Percentiles rank a stretch among this genome's conserved stretches.
Conservation (phyloP, 2,329 filamentous ascomycete genomes). For the Paraphaeosphaeria sporulosa region DNA sequence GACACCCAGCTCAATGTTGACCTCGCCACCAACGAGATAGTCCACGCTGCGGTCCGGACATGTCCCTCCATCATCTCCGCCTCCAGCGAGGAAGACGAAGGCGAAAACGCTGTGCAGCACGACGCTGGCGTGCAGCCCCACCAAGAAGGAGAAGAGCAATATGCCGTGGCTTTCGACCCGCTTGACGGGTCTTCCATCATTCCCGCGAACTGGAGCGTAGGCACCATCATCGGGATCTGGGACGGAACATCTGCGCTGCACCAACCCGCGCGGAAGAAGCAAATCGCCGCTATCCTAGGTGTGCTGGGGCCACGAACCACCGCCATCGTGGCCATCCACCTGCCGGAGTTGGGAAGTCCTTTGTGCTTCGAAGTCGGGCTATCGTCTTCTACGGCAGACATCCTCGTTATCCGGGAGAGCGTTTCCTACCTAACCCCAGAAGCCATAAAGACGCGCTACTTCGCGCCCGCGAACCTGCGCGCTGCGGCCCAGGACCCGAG, state of each 20-base stretch:
- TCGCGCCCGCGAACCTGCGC: slow-evolving; percentile 69
- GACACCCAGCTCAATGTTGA: slow-evolving; percentile 66
- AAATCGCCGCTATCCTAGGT: slow-evolving; percentile 45
- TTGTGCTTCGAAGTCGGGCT: slow-evolving; percentile 63
- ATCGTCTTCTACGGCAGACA: slow-evolving; percentile 26
- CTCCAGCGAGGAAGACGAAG: slow-evolving; percentile 69
- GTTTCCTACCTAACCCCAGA: slow-evolving; percentile 47
- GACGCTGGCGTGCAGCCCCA: background rate
- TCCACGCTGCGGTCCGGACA: slow-evolving; percentile 63
- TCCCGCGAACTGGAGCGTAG: slow-evolving; percentile 48
- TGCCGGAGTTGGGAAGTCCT: slow-evolving; percentile 48
- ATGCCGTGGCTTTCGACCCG: slow-evolving; percentile 69
- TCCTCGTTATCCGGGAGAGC: slow-evolving; percentile 52
- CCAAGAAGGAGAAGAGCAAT: slow-evolving; percentile 48
- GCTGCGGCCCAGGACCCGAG: slow-evolving; percentile 59
- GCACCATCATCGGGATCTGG: slow-evolving; percentile 69
- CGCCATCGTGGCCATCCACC: slow-evolving; percentile 62
- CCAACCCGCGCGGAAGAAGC: slow-evolving; percentile 27
- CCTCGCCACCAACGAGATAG: slow-evolving; percentile 63
- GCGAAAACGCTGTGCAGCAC: slow-evolving; percentile 52
- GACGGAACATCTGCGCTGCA: slow-evolving; percentile 35
- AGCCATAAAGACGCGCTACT: slow-evolving; percentile 61
- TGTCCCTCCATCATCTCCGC: slow-evolving; percentile 63
- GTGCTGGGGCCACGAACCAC: slow-evolving; percentile 45
- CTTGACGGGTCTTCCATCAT: slow-evolving; percentile 69